Evolutionary conservation across 176 grass and related monocot species (phyloP).

Genomic region (Hordeum vulgare): DNA sequence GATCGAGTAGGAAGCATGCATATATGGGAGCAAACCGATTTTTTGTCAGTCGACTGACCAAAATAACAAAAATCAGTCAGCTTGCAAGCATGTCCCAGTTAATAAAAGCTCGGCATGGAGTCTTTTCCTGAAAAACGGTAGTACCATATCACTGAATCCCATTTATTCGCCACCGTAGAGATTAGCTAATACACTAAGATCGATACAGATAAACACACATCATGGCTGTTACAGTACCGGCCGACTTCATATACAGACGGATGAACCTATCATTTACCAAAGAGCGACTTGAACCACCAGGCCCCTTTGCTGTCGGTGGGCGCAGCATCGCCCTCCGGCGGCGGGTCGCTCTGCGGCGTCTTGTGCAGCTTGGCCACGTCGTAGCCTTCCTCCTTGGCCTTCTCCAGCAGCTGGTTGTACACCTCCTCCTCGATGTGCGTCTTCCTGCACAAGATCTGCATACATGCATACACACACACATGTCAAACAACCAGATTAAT

Average conservation of each 20-base stretch:
- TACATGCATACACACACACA: neutral
- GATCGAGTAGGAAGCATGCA: too few relatives aligned
- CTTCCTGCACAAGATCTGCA: slow-evolving; percentile 48
- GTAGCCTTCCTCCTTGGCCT: slow-evolving; percentile 43
- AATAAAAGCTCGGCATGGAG: neutral
- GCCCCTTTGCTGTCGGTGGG: slow-evolving; percentile 43
- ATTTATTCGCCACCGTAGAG: neutral
- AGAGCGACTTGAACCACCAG: slow-evolving; percentile 69
- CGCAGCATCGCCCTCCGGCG: slow-evolving; percentile 40
- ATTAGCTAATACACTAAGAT: neutral
- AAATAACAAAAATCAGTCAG: too few relatives aligned
- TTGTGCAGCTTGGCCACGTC: slow-evolving; percentile 42
- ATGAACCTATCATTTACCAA: slow-evolving; percentile 52
- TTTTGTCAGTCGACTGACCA: too few relatives aligned
- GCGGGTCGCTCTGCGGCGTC: slow-evolving; percentile 60
- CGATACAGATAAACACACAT: neutral
- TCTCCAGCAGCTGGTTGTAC: slow-evolving; percentile 60
- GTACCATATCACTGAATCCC: neutral
- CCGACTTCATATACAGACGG: neutral
- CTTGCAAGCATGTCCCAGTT: too few relatives aligned
- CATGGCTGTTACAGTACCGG: neutral
- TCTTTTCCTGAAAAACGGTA: neutral
- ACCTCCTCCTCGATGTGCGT: slow-evolving; percentile 63
- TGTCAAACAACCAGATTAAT: neutral
- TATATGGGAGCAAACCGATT: too few relatives aligned